Evolutionary conservation across 176 grass and related monocot genomes (phyloP).

Genomic region (Metroxylon sagu): DNA sequence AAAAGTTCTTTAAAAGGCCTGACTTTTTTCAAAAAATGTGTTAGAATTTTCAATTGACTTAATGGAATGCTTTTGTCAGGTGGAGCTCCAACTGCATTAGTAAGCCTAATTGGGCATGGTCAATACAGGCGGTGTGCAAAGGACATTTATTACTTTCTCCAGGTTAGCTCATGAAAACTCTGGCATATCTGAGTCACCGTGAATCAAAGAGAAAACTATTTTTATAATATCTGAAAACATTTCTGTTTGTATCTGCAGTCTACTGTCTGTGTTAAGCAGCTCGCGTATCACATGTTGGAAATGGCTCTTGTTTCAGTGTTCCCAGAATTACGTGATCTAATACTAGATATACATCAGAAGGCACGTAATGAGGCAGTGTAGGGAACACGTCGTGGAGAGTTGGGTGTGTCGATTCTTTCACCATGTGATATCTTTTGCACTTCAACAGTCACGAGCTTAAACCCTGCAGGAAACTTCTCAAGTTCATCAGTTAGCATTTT

Average conservation of each 20-base stretch:
- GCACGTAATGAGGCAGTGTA: conserved; percentile 31
- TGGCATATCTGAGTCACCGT: conserved; percentile 1
- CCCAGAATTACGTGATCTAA: conserved; percentile 68
- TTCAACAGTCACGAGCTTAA: too few species aligned
- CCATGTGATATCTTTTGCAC: too few species aligned
- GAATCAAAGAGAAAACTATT: not conserved
- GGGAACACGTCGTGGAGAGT: not conserved
- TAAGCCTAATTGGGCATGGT: conserved; percentile 86
- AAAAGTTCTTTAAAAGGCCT: too few species aligned
- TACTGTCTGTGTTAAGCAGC: conserved; percentile 86
- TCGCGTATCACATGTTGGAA: conserved; percentile 65
- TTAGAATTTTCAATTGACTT: too few species aligned
- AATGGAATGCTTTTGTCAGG: conserved; percentile 33
- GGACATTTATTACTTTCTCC: conserved; percentile 95
- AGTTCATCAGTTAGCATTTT: too few species aligned
- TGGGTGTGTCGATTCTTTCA: too few species aligned
- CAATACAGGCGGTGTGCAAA: conserved; percentile 64
- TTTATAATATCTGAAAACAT: conserved; percentile 4
- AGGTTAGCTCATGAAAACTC: conserved; percentile 37
- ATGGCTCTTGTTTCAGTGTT: conserved; percentile 64
- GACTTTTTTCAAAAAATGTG: too few species aligned
- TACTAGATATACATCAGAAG: conserved; percentile 76
- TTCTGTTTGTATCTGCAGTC: conserved; percentile 52
- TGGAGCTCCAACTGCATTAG: conserved; percentile 80
- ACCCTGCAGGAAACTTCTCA: too few species aligned